phyloP scores from a whole-genome alignment of 768 basidiomycete genomes.

The Tulasnella sp. region DNA sequence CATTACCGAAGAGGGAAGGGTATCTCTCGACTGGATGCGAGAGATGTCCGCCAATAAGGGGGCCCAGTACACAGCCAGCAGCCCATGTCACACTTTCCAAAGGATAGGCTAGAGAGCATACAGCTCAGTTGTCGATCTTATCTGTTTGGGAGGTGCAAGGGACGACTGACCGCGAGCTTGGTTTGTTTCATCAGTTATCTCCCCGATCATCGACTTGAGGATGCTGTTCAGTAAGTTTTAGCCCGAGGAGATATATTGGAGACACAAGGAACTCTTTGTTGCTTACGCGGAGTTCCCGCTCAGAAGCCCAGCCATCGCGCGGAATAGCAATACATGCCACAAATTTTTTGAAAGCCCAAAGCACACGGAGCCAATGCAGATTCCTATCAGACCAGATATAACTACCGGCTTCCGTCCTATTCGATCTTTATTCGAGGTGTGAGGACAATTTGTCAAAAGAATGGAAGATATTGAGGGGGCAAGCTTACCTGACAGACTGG shows the following conservation, averaged over 20 bases:
- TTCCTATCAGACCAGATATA: slow-evolving; percentile 31
- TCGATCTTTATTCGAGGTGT: slow-evolving; percentile 31
- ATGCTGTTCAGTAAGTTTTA: too few relatives aligned
- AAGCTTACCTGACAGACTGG: slow-evolving; percentile 45
- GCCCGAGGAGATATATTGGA: too few relatives aligned
- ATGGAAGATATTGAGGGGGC: neutral
- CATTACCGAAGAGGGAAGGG: slow-evolving; percentile 30
- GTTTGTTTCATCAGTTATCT: slow-evolving; percentile 24
- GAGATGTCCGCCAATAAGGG: slow-evolving; percentile 21
- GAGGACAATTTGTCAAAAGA: neutral
- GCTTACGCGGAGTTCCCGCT: slow-evolving; percentile 45
- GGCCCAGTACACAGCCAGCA: slow-evolving; percentile 16
- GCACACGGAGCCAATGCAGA: slow-evolving; percentile 39
- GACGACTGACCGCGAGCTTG: slow-evolving; percentile 12
- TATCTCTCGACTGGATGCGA: slow-evolving; percentile 20
- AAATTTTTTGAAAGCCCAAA: slow-evolving; percentile 51
- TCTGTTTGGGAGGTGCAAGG: too few relatives aligned
- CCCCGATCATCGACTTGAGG: slow-evolving; percentile 26
- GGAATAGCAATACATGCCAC: slow-evolving; percentile 35
- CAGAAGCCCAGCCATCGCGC: slow-evolving; percentile 48
- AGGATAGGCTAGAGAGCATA: slow-evolving; percentile 4
- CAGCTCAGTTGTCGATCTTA: too few relatives aligned
- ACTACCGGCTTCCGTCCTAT: slow-evolving; percentile 57
- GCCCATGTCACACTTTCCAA: neutral
- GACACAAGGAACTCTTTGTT: too few relatives aligned